These are phyloP conservation scores for Penicillium olsonii DNA, from an alignment of 2,329 filamentous ascomycete species.

Conservation along the genomic window DNA sequence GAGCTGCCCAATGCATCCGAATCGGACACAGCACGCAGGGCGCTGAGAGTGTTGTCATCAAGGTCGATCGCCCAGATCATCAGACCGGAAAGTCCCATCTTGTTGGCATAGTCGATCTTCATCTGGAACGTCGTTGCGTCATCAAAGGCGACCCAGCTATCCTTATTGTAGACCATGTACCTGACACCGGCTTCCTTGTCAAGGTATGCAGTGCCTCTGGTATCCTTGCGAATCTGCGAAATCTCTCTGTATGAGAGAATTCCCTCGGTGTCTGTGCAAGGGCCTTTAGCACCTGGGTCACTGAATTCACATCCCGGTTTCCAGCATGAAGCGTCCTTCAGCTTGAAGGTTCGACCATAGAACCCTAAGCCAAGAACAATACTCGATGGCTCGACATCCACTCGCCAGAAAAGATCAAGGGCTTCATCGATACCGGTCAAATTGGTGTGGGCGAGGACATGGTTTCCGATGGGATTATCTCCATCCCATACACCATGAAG, in stretches of 20 bases:
- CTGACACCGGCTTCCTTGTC: too few relatives aligned
- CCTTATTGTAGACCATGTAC: too few relatives aligned
- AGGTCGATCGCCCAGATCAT: too few relatives aligned
- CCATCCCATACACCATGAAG: conserved; percentile 20
- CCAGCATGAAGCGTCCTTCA: not conserved
- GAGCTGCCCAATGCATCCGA: too few relatives aligned
- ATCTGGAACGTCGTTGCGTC: too few relatives aligned
- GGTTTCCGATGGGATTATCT: conserved; percentile 16
- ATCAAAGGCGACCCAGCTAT: too few relatives aligned
- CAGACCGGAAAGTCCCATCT: too few relatives aligned
- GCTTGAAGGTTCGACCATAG: not conserved
- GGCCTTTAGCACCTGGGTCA: not conserved
- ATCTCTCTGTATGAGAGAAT: not conserved
- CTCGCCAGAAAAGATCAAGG: conserved; percentile 26
- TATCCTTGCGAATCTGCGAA: too few relatives aligned
- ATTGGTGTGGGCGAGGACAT: conserved; percentile 26
- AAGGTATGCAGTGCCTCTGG: too few relatives aligned
- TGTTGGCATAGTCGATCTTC: too few relatives aligned
- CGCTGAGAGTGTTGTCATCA: too few relatives aligned
- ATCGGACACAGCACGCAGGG: too few relatives aligned
- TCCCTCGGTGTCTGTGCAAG: not conserved
- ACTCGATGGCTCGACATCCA: not conserved
- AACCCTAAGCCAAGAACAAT: not conserved
- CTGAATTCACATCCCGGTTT: not conserved
- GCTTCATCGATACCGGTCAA: conserved; percentile 28